phyloP scores from a whole-genome alignment of 202 grass and related monocot genomes.

The Tripidium arundinaceum region DNA sequence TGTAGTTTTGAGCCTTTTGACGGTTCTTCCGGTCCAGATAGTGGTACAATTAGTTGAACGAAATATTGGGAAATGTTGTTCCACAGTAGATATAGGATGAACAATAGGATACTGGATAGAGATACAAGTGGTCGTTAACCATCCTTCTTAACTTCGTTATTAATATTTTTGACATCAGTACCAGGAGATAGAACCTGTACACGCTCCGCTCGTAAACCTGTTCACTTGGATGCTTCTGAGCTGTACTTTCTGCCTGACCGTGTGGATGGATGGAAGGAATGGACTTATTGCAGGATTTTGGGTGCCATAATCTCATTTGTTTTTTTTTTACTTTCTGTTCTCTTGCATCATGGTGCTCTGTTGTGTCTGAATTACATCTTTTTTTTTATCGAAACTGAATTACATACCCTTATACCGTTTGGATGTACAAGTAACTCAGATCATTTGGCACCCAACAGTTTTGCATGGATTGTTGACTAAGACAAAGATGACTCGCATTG shows the following conservation, averaged over 20 bases:
- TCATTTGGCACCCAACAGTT: no score
- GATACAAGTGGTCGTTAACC: neutral
- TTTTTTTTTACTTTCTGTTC: no score
- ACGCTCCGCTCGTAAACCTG: no score
- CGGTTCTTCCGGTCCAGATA: neutral
- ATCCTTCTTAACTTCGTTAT: neutral
- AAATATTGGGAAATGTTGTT: neutral
- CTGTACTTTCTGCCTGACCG: neutral
- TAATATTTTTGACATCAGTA: neutral
- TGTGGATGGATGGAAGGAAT: neutral
- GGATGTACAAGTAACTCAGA: no score
- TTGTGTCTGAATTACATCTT: no score
- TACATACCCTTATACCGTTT: no score
- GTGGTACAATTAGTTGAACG: constrained; percentile 8
- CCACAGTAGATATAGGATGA: neutral
- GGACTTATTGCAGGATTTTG: neutral
- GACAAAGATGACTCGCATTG: no score
- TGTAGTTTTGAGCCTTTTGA: constrained; percentile 3
- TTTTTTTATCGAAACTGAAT: no score
- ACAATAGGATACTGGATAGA: neutral
- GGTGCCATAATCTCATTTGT: neutral
- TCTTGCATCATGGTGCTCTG: no score
- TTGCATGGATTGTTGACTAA: no score
- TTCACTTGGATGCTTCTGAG: neutral
- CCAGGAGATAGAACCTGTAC: neutral